Evolutionary conservation across 78 protist genomes (phyloP), one percentile per base, ranked within the genome.

Genomic region (Pigoraptor vietnamica): DNA sequence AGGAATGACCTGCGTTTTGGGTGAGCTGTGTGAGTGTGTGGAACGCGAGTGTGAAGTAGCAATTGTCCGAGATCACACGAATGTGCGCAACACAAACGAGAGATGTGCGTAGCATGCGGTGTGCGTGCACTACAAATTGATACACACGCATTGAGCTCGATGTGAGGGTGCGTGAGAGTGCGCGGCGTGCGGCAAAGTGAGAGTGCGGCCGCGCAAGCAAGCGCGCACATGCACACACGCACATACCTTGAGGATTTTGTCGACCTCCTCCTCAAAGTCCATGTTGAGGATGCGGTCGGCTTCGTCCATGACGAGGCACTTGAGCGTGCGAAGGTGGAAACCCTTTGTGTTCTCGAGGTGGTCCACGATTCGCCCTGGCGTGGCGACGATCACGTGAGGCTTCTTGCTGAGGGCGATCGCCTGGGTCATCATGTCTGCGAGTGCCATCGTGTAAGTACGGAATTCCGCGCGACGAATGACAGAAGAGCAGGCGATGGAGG

Each of bases 361-460:
- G 48, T 97, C 98, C 23, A 92, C 88, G 6, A 98, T 83, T 24
- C 99, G 94, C 24, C 99, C 99, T 0, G 99, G 99, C 24, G 99
- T 98, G 21, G 97, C 99, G 24, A 99, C 97, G 2, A 99, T 24
- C 0, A 99, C 90, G 95, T 99, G 99, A 37, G 99, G 99, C 82
- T 90, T 89, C 90, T 95, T 97, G 25, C 97, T 94, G 24, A 98
- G 92, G 79, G 93, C 86, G 6, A 96, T 88, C 23, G 98, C 90
- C 89, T 99, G 99, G 40, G 37, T 0, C 88, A 88, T 89, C 87
- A 82, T 21, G 39, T 93, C 92, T n/a, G n/a, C n/a, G n/a, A n/a
- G n/a, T n/a, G n/a, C n/a, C n/a, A n/a, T n/a, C n/a, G n/a, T n/a
- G n/a, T n/a, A n/a, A n/a, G n/a, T n/a, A n/a, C n/a, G n/a, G n/a